Percentiles rank a stretch among this genome's conserved stretches.
These are phyloP conservation scores for Alloascoidea africana DNA, from an alignment of 805 yeast genomes.

Conservation along the genomic window DNA sequence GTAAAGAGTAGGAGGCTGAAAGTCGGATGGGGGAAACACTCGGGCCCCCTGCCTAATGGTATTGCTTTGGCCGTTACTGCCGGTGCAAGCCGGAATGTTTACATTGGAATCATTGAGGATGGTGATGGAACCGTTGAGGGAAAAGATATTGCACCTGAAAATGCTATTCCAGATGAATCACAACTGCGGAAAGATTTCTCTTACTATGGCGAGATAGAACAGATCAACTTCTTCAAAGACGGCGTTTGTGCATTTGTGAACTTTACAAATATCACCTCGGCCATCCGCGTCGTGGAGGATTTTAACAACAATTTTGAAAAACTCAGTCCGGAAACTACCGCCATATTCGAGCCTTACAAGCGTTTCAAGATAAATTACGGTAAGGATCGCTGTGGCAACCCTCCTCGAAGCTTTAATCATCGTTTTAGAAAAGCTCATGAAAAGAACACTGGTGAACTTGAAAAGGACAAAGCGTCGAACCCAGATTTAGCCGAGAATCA, in stretches of 20 bases:
- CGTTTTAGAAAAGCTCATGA: conserved; percentile 5
- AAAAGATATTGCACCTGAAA: conserved; percentile 6
- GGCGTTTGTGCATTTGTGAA: conserved; percentile 85
- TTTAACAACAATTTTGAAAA: conserved; percentile 56
- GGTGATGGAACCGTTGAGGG: conserved; percentile 19
- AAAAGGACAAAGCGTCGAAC: neutral
- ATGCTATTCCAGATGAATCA: conserved; percentile 22
- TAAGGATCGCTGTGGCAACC: conserved; percentile 89
- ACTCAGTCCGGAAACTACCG: neutral
- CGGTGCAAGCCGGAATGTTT: conserved; percentile 90
- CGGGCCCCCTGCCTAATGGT: conserved; percentile 82
- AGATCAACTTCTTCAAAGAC: conserved; percentile 73
- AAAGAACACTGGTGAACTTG: neutral
- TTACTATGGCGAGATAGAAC: conserved; percentile 89
- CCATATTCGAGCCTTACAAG: conserved; percentile 22
- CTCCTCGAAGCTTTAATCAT: conserved; percentile 60
- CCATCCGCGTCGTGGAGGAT: conserved; percentile 86
- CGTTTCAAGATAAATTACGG: conserved; percentile 80
- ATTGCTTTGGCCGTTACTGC: conserved; percentile 79
- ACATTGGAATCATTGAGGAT: conserved; percentile 57
- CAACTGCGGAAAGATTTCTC: conserved; percentile 61
- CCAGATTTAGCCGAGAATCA: conserved; percentile 1
- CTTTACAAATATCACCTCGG: conserved; percentile 81
- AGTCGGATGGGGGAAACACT: conserved; percentile 97
- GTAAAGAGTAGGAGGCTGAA: conserved; percentile 77